Conservation (phyloP, 2,329 filamentous ascomycete genomes). For the Didymella pomorum region DNA sequence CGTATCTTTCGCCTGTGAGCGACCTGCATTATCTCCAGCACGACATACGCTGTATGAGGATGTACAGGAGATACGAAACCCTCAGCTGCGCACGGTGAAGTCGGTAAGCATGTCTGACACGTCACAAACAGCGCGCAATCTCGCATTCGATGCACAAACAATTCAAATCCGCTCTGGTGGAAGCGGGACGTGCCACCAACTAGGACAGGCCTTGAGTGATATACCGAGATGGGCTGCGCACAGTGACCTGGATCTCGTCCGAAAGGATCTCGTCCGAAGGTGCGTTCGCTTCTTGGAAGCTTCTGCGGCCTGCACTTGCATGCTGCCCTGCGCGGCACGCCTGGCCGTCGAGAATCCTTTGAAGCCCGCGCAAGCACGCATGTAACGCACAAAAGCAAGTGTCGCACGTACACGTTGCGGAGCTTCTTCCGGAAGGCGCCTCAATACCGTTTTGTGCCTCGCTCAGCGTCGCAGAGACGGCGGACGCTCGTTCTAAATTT, state of each 20-base stretch:
- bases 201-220: background rate
- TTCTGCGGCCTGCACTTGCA: slow-evolving; percentile 1
- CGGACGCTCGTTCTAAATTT: background rate
- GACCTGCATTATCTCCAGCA: slow-evolving; percentile 4
- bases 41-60: slow-evolving; percentile 6
- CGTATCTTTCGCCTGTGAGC: background rate
- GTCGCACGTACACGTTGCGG: slow-evolving; percentile 17
- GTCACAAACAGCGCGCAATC: slow-evolving; percentile 5
- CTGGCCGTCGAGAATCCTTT: background rate
- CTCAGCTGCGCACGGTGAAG: background rate
- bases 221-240: slow-evolving; percentile 1
- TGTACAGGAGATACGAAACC: slow-evolving; percentile 1
- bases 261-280: background rate
- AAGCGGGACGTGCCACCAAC: slow-evolving; percentile 4
- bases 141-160: background rate
- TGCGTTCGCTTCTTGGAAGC: background rate
- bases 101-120: slow-evolving; percentile 12
- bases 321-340: background rate
- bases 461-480: background rate
- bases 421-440: slow-evolving; percentile 7
- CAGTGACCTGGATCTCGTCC: background rate
- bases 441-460: slow-evolving; percentile 10
- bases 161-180: slow-evolving; percentile 3
- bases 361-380: background rate
- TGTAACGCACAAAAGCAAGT: background rate